Evolutionary conservation across 2,329 filamentous ascomycete genomes (phyloP).

Genomic region (Peltaster fructicola): DNA sequence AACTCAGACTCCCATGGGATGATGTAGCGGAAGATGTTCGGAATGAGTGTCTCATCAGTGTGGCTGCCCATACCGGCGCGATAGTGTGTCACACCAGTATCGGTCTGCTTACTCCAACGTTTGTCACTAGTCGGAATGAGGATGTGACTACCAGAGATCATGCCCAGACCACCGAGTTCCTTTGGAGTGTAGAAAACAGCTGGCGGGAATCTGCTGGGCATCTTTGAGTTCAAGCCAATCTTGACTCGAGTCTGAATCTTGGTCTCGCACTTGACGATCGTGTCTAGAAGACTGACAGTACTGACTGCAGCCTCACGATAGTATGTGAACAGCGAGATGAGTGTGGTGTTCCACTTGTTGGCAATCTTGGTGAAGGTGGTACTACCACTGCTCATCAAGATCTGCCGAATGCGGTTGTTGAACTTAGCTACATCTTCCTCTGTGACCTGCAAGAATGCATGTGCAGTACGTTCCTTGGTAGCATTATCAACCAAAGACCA

Average conservation of each 20-base stretch:
- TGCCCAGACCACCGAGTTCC: constrained; percentile 87
- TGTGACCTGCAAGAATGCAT: constrained; percentile 93
- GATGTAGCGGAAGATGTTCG: constrained; percentile 98
- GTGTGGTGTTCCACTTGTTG: constrained; percentile 97
- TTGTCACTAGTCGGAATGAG: constrained; percentile 95
- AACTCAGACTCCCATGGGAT: constrained; percentile 99
- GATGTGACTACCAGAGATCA: constrained; percentile 98
- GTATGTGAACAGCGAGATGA: constrained; percentile 96
- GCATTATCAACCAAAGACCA: constrained; percentile 96
- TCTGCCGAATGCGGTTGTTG: constrained; percentile 96
- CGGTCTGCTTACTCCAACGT: constrained; percentile 95
- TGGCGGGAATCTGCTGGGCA: constrained; percentile 95
- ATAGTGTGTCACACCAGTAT: constrained; percentile 92
- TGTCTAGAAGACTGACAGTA: constrained; percentile 83
- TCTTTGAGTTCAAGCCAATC: constrained; percentile 97
- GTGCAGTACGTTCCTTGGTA: constrained; percentile 89
- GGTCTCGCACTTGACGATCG: constrained; percentile 97
- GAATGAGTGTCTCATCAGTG: constrained; percentile 92
- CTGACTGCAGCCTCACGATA: constrained; percentile 96
- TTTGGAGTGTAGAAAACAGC: constrained; percentile 98
- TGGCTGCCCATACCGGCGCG: constrained; percentile 96
- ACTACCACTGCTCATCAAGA: constrained; percentile 97
- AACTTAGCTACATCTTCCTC: constrained; percentile 98
- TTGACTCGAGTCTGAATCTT: constrained; percentile 99
- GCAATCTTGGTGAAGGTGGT: constrained; percentile 99